Percentiles rank a stretch among this genome's conserved stretches.
Evolutionary conservation across 495 filamentous ascomycete genomes (phyloP).

Genomic region (Sordaria brevicollis): DNA sequence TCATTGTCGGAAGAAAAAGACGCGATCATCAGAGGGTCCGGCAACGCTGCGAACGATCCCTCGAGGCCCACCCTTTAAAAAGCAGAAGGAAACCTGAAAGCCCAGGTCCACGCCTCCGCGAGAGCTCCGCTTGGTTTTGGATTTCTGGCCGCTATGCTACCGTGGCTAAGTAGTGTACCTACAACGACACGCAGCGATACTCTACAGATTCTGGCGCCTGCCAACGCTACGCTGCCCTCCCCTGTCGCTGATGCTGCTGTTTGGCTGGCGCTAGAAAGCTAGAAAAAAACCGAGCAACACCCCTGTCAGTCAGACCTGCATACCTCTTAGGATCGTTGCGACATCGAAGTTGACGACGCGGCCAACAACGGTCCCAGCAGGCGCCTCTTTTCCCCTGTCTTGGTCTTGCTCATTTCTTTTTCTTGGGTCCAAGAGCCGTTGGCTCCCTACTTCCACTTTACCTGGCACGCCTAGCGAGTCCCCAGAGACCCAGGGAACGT

Average conservation of each 20-base stretch:
- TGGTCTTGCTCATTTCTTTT: neutral
- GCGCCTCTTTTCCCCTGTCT: neutral
- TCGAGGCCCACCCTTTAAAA: neutral
- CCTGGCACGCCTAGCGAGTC: neutral
- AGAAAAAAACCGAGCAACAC: neutral
- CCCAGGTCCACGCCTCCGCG: neutral
- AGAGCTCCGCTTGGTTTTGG: neutral
- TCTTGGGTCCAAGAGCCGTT: neutral
- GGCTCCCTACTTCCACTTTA: neutral
- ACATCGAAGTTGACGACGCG: neutral
- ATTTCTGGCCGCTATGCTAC: neutral
- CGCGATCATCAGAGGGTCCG: neutral
- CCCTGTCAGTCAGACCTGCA: neutral
- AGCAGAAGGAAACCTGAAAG: no score
- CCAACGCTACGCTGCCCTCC: neutral
- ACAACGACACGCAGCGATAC: neutral
- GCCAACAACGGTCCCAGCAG: neutral
- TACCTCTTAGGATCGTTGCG: neutral
- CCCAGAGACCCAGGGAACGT: neutral
- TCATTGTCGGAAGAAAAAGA: neutral
- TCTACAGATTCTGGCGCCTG: neutral
- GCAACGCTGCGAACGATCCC: neutral
- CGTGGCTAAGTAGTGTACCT: neutral
- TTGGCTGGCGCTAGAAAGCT: neutral
- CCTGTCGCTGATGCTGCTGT: no score